phyloP scores from a whole-genome alignment of 176 grass and related monocot genomes.

The Carex parvula region DNA sequence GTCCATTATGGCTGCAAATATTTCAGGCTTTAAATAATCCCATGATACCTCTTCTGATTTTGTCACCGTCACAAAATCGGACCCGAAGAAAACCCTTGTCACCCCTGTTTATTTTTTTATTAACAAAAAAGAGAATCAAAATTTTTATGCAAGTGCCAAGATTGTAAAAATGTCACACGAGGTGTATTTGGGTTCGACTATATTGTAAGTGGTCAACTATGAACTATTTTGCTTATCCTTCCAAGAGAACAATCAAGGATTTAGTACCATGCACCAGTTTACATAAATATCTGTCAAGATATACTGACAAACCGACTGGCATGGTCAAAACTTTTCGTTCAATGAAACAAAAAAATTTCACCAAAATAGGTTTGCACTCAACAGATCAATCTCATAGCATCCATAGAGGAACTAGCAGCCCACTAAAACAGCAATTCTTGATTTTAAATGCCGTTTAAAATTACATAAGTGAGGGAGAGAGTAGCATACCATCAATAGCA shows the following conservation, averaged over 20 bases:
- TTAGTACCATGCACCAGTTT: neutral
- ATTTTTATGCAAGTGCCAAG: neutral
- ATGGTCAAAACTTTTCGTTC: neutral
- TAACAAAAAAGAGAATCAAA: neutral
- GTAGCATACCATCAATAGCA: constrained; percentile 60
- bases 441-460: neutral
- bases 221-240: neutral
- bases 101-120: constrained; percentile 50
- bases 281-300: neutral
- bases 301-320: too few relatives aligned
- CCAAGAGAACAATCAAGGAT: neutral
- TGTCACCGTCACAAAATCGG: constrained; percentile 95
- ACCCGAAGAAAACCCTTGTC: constrained; percentile 86
- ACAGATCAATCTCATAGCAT: neutral
- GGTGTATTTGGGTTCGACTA: neutral
- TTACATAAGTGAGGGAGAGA: neutral
- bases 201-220: neutral
- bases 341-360: neutral
- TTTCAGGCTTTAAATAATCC: constrained; percentile 86
- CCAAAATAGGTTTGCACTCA: neutral
- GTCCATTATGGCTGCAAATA: constrained; percentile 93
- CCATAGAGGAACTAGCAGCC: neutral
- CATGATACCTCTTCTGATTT: constrained; percentile 91
- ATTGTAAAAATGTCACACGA: neutral
- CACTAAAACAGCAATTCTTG: neutral